Conservation (phyloP, 495 filamentous ascomycete species). For the Neurospora sp. region DNA sequence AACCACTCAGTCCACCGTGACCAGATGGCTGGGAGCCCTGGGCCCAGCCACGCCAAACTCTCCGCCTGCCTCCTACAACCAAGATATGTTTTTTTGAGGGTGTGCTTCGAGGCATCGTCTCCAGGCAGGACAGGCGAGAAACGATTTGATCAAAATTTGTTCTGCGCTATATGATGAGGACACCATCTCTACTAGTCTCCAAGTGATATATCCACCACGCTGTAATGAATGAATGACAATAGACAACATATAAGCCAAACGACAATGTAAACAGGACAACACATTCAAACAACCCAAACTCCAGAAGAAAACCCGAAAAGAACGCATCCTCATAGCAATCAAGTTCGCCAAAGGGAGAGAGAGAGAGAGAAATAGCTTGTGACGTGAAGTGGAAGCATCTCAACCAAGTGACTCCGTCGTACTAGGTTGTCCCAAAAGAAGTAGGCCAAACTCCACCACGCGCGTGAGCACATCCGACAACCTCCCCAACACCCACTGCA, state of each 20-base stretch:
- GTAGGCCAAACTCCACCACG: constrained; percentile 20
- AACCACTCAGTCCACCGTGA: neutral
- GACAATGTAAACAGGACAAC: neutral
- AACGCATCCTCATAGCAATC: neutral
- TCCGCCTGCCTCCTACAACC: neutral
- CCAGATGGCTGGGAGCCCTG: neutral
- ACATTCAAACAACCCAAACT: constrained; percentile 6
- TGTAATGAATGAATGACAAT: neutral
- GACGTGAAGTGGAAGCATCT: neutral
- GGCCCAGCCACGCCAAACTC: neutral
- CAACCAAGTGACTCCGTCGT: neutral
- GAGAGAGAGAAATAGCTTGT: neutral
- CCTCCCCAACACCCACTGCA: constrained; percentile 16
- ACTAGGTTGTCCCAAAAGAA: constrained; percentile 6
- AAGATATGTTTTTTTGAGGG: neutral
- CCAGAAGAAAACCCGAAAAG: constrained; percentile 6
- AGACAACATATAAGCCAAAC: neutral
- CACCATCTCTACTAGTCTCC: neutral
- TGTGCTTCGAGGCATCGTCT: neutral
- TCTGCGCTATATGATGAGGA: neutral
- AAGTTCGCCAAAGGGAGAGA: neutral
- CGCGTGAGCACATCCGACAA: constrained; percentile 17
- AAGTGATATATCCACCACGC: neutral
- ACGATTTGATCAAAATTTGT: neutral
- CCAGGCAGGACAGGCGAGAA: neutral